Evolutionary conservation across 176 grass and related monocot species (phyloP), one percentile per base, ranked within the genome.

Genomic region (Triticum monococcum): DNA sequence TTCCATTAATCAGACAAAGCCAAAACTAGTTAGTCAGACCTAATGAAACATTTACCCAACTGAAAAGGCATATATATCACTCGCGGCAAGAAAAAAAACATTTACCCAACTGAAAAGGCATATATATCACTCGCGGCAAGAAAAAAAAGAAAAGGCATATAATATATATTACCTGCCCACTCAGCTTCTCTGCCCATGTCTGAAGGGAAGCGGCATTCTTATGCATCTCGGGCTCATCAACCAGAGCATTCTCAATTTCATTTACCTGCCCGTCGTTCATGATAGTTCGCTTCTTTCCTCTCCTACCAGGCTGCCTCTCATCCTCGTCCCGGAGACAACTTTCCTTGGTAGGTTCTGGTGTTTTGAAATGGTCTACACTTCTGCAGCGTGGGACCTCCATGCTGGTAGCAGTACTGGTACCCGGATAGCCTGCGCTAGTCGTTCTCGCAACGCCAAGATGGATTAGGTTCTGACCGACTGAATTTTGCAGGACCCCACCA

Each of bases 221-320:
- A 62, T 98, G 93, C 96, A 98, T 98, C 69, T 98, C 96, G 54
- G 92, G 96, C 59, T 96, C 96, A 69, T 96, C 93, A 75, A 91
- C 63, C 26, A 98, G 90, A 86, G 93, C 92, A 85, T 89, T 91
- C 82, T 98, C 96, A 25, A 98, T 91, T 80, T 90, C 79, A 67
- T 83, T 82, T 81, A 98, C 91, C 48, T 98, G 96, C n/a, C 37
- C 82, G 17, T 91, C 94, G 78, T 96, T 96, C 96, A 98, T 96
- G 64, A 98, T 89, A 33, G 89, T 98, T 20, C 92, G 87, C 87
- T 98, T 98, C 88, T 94, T 92, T 87, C 56, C 56, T 59, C 91
- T 98, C 75, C 91, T 98, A 61, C 91, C 94, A 71, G 88, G 94
- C 86, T 92, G 93, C 74, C 93, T 87, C 75, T 96, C 91, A 68